Conservation (phyloP, 345 rosid species). For the Gossypium rotundifolium region DNA sequence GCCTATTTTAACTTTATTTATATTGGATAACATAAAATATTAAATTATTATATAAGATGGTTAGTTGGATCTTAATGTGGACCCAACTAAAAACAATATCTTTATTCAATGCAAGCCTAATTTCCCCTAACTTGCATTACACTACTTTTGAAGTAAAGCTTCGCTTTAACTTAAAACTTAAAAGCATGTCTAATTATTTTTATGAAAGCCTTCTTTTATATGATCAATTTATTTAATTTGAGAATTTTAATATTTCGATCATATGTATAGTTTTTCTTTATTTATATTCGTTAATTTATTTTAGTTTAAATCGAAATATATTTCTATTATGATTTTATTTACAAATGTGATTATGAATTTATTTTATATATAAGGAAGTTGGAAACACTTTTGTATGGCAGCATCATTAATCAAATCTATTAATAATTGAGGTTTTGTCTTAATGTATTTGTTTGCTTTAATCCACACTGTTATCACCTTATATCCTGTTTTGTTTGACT, state of each 20-base stretch:
- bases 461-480: not conserved
- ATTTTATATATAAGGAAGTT: not conserved
- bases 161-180: constrained; percentile 34
- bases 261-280: too few species aligned
- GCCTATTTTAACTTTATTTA: too few species aligned
- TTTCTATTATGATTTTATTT: too few species aligned
- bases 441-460: not conserved
- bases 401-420: not conserved
- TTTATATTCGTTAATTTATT: too few species aligned
- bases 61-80: constrained; percentile 22
- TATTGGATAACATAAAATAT: too few species aligned
- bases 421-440: not conserved
- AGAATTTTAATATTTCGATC: not conserved
- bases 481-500: too few species aligned
- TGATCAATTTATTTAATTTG: not conserved
- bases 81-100: constrained; percentile 12
- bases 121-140: constrained; percentile 26
- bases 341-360: too few species aligned
- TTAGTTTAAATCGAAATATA: too few species aligned
- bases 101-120: not conserved
- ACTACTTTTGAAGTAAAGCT: constrained; percentile 20
- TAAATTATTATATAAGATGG: not conserved
- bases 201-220: not conserved
- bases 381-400: not conserved
- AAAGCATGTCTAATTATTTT: constrained; percentile 14